A percentile compares a stretch with the other conserved stretches of the same genome.
Evolutionary conservation across 495 filamentous ascomycete genomes (phyloP).

Genomic region (Trichoderma parareesei): DNA sequence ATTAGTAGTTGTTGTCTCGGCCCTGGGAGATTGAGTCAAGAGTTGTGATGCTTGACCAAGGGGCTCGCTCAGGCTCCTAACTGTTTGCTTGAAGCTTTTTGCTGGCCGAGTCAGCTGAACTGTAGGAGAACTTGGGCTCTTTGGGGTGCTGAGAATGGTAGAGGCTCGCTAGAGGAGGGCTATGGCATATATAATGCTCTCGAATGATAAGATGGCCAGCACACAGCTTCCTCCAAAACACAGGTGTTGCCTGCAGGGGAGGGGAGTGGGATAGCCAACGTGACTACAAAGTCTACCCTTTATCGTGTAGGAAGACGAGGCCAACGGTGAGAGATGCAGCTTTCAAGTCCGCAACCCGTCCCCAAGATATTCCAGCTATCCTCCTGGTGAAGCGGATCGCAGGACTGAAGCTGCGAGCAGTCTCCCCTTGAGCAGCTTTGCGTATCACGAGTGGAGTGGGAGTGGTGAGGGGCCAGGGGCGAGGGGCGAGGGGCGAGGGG

Average conservation of each 20-base stretch:
- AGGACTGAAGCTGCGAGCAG: background rate
- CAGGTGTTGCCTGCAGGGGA: background rate
- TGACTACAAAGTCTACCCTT: background rate
- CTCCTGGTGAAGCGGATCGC: background rate
- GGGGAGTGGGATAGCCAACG: background rate
- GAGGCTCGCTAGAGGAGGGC: background rate
- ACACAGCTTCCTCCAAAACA: background rate
- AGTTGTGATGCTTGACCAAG: background rate
- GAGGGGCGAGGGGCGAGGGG: background rate
- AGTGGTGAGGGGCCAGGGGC: background rate
- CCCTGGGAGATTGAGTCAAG: no score
- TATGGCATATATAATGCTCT: background rate
- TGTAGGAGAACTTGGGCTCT: background rate
- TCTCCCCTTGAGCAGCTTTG: background rate
- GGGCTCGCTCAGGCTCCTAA: background rate
- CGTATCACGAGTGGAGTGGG: background rate
- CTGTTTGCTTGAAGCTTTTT: background rate
- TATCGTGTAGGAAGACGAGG: background rate
- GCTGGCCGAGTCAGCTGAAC: background rate
- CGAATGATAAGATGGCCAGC: background rate
- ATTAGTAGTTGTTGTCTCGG: background rate
- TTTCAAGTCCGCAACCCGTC: background rate
- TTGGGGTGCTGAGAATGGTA: background rate
- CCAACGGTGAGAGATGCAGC: background rate
- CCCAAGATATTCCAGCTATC: background rate